phyloP scores from a whole-genome alignment of 2,329 filamentous ascomycete genomes.

The Monosporascus sp. region DNA sequence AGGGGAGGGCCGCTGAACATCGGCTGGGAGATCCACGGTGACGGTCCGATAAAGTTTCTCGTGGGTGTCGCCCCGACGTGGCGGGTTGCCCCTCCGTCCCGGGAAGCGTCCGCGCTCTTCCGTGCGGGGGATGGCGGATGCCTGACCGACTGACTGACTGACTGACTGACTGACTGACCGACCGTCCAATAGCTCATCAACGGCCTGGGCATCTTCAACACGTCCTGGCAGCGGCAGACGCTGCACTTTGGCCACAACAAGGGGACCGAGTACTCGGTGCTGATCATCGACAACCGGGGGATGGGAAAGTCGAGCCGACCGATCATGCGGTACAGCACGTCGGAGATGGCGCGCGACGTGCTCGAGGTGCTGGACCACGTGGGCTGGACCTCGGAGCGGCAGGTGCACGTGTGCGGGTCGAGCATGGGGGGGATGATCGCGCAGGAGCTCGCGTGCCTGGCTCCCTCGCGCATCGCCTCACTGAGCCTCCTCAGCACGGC shows the following conservation, averaged over 20 bases:
- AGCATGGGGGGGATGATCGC: conserved; percentile 91
- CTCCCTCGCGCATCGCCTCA: conserved; percentile 47
- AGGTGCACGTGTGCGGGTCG: conserved; percentile 66
- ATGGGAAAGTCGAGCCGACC: conserved; percentile 78
- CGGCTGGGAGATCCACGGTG: conserved; percentile 74
- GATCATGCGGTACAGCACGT: conserved; percentile 70
- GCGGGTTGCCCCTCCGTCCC: too few relatives aligned
- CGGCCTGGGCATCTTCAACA: conserved; percentile 65
- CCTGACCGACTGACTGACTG: too few relatives aligned
- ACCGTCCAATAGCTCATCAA: conserved; percentile 59
- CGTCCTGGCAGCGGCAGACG: conserved; percentile 78
- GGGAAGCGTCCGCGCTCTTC: too few relatives aligned
- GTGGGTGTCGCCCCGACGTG: conserved; percentile 43
- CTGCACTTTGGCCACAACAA: conserved; percentile 73
- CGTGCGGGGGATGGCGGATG: too few relatives aligned
- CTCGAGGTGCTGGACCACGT: conserved; percentile 62
- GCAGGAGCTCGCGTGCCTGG: conserved; percentile 64
- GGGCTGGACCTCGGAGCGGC: conserved; percentile 54
- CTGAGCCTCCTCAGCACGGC: conserved; percentile 59
- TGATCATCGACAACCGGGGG: conserved; percentile 80
- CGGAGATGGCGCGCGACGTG: conserved; percentile 75
- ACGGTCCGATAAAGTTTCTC: conserved; percentile 64
- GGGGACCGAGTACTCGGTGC: conserved; percentile 61
- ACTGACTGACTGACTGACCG: too few relatives aligned
- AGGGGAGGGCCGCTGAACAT: conserved; percentile 73